Evolutionary conservation across 495 filamentous ascomycete genomes (phyloP).

Genomic region (Viridothelium virens): DNA sequence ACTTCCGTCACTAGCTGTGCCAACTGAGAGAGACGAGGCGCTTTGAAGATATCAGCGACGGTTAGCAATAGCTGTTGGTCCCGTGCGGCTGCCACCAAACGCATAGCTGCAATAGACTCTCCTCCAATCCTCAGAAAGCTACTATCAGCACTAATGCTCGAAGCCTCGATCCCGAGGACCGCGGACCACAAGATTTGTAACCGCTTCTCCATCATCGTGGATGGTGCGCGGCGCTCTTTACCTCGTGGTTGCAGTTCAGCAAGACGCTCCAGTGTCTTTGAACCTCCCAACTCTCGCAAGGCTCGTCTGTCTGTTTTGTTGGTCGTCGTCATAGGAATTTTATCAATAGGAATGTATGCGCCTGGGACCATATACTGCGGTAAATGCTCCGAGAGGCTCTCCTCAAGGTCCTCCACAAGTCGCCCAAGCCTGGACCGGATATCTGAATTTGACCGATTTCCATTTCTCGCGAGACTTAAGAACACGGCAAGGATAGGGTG

Average conservation of each 20-base stretch:
- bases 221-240: background rate
- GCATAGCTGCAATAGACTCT: background rate
- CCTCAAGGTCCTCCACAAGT: background rate
- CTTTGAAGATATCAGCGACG: background rate
- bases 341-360: background rate
- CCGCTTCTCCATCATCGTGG: background rate
- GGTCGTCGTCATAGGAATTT: background rate
- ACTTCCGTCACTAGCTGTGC: too few relatives aligned
- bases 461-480: background rate
- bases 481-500: background rate
- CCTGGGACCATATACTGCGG: background rate
- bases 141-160: background rate
- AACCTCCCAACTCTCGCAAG: background rate
- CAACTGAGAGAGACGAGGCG: too few relatives aligned
- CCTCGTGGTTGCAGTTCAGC: background rate
- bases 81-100: background rate
- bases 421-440: background rate
- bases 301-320: background rate
- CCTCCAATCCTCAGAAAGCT: background rate
- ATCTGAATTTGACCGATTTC: background rate
- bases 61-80: background rate
- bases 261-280: background rate
- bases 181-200: background rate
- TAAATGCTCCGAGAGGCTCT: background rate
- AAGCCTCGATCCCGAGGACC: background rate